Evolutionary conservation across 2,329 filamentous ascomycete genomes (phyloP), one percentile per base, ranked within the genome.

Genomic region (Fusarium virguliforme): DNA sequence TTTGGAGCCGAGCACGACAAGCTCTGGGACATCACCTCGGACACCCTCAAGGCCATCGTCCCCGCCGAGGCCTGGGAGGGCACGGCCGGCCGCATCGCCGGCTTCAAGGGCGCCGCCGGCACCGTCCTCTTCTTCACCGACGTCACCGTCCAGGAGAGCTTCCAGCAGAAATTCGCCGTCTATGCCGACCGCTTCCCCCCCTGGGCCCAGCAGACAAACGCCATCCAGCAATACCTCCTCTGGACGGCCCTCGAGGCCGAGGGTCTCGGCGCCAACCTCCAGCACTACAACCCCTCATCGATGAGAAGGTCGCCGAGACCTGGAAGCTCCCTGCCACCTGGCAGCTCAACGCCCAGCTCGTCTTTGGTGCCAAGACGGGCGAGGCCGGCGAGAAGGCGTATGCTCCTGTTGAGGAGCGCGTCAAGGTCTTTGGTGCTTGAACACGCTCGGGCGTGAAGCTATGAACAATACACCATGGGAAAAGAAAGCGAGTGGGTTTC

Each of bases 71-170:
- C 84, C 68, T 94, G 88, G 85, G 82, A 89, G 78, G 60, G 79
- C 71, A 92, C 84, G 13, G 77, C 71, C 61, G 70, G 75, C 73
- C 82, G 82, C 76, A 77, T 86, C 68, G 79, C 77, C 72, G 77
- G 83, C 75, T 95, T 97, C 85, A 88, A 87, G 83, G 90, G 79
- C 62, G 94, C 82, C 22, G 93, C 94, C 74, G 95, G 94, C 74
- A 93, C 93, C 59, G 91, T 95, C 76, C 89, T 98, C 76, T 97
- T 97, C 89, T 97, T 93, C 85, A 91, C 94, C 83, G 93, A 97
- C 84, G 87, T 90, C 71, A 83, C 87, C 60, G 86, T 88, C 74
- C 87, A 95, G 81, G 82, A 91, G 74, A 83, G 79, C 62, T 86
- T 94, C 76, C 89, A 94, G 83, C 85, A 87, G 73, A 89, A 91